phyloP scores from a whole-genome alignment of 768 basidiomycete species.

The Strobilomyces dryophilus region DNA sequence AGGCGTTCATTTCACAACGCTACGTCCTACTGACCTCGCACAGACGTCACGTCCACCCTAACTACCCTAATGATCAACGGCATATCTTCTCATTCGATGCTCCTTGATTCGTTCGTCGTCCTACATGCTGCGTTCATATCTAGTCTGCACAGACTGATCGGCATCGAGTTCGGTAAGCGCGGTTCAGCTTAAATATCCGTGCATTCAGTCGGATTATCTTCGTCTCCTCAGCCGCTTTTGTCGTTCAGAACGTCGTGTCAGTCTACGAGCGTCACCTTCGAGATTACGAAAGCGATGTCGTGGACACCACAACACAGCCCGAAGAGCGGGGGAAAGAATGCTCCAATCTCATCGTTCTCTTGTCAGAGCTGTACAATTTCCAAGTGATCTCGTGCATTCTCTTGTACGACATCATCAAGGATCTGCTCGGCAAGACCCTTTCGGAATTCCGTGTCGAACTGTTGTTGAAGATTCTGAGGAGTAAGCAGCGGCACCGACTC shows the following conservation, averaged over 20 bases:
- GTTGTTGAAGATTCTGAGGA: slow-evolving; percentile 77
- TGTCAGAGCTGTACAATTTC: slow-evolving; percentile 95
- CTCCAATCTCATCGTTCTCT: slow-evolving; percentile 79
- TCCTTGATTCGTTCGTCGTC: slow-evolving; percentile 86
- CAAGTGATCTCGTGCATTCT: slow-evolving; percentile 86
- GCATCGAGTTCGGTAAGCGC: slow-evolving; percentile 82
- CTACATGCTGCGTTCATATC: slow-evolving; percentile 84
- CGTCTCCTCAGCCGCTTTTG: slow-evolving; percentile 61
- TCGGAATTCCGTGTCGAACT: slow-evolving; percentile 83
- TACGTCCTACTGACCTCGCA: slow-evolving; percentile 5
- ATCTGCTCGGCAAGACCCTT: slow-evolving; percentile 59
- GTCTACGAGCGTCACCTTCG: slow-evolving; percentile 61
- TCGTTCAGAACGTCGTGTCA: slow-evolving; percentile 68
- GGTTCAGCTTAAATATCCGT: background rate
- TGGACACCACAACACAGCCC: slow-evolving; percentile 16
- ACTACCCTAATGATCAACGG: slow-evolving; percentile 74
- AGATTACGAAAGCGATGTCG: slow-evolving; percentile 21
- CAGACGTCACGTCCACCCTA: slow-evolving; percentile 80
- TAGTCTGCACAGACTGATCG: slow-evolving; percentile 73
- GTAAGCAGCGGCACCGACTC: slow-evolving; percentile 38
- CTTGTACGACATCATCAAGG: slow-evolving; percentile 86
- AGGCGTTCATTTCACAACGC: slow-evolving; percentile 9
- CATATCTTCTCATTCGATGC: slow-evolving; percentile 73
- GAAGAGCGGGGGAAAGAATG: slow-evolving; percentile 74
- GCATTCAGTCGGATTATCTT: background rate